Conservation (phyloP, 2,329 filamentous ascomycete species). For the Periconia macrospinosa region DNA sequence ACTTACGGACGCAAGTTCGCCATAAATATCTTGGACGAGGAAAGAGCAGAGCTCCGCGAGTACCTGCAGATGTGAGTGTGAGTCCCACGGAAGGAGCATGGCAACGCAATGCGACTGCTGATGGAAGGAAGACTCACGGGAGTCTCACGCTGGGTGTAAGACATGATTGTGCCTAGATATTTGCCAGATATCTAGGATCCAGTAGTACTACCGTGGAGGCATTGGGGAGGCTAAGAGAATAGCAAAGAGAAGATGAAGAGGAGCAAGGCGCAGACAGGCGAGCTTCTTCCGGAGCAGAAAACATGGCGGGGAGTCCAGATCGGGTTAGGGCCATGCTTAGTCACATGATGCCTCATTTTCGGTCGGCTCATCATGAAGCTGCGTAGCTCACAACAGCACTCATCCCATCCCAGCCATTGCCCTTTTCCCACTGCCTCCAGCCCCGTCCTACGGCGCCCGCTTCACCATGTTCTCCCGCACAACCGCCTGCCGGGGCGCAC, state of each 20-base stretch:
- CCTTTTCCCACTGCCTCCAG: constrained; percentile 53
- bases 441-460: constrained; percentile 37
- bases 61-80: constrained; percentile 61
- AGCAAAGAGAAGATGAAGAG: background rate
- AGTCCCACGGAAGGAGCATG: constrained; percentile 18
- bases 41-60: constrained; percentile 86
- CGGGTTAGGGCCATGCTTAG: background rate
- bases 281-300: constrained; percentile 1
- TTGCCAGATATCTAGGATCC: constrained; percentile 38
- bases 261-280: background rate
- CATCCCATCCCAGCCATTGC: constrained; percentile 48
- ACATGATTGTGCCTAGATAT: constrained; percentile 39
- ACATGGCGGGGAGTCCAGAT: constrained; percentile 3
- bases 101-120: constrained; percentile 12
- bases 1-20: constrained; percentile 84
- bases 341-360: background rate
- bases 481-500: constrained; percentile 64
- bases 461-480: constrained; percentile 68
- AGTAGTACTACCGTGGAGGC: constrained; percentile 32
- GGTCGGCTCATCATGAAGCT: background rate
- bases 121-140: constrained; percentile 8
- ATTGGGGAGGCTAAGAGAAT: constrained; percentile 21
- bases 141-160: constrained; percentile 40
- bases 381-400: constrained; percentile 10
- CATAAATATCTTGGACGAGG: constrained; percentile 85